Percentiles rank a stretch among this genome's conserved stretches.
phyloP scores from a whole-genome alignment of 345 rosid species.

The Sapria himalayana region DNA sequence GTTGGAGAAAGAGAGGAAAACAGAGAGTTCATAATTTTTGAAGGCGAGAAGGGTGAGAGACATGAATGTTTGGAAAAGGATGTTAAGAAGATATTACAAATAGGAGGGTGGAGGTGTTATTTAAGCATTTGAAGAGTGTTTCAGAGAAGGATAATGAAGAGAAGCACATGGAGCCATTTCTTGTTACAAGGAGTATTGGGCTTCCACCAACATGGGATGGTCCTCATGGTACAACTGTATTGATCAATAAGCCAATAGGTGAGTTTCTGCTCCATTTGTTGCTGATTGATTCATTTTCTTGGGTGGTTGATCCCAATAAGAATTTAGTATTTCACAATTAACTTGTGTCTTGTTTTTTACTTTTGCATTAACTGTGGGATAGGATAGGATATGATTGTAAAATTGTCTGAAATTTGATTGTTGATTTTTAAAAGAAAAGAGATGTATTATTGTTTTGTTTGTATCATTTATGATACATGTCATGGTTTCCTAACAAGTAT shows the following conservation, averaged over 20 bases:
- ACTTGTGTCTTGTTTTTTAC: too few relatives aligned
- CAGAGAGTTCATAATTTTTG: constrained; percentile 45
- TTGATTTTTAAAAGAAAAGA: too few relatives aligned
- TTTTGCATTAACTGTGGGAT: too few relatives aligned
- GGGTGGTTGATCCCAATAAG: too few relatives aligned
- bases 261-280: constrained; percentile 8
- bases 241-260: constrained; percentile 94
- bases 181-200: constrained; percentile 44
- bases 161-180: constrained; percentile 43
- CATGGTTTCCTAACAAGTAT: too few relatives aligned
- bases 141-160: constrained; percentile 28
- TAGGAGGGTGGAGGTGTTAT: constrained; percentile 80
- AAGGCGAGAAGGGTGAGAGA: constrained; percentile 21
- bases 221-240: constrained; percentile 57
- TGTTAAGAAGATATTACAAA: constrained; percentile 23
- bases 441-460: too few relatives aligned
- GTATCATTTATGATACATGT: too few relatives aligned
- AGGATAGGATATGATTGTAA: too few relatives aligned
- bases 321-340: too few relatives aligned
- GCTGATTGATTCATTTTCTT: too few relatives aligned
- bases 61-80: constrained; percentile 8
- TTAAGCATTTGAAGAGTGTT: constrained; percentile 66
- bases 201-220: constrained; percentile 87
- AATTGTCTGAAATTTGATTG: too few relatives aligned
- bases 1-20: too few relatives aligned